phyloP scores from a whole-genome alignment of 805 yeast species.

The Myxozyma neotropica region DNA sequence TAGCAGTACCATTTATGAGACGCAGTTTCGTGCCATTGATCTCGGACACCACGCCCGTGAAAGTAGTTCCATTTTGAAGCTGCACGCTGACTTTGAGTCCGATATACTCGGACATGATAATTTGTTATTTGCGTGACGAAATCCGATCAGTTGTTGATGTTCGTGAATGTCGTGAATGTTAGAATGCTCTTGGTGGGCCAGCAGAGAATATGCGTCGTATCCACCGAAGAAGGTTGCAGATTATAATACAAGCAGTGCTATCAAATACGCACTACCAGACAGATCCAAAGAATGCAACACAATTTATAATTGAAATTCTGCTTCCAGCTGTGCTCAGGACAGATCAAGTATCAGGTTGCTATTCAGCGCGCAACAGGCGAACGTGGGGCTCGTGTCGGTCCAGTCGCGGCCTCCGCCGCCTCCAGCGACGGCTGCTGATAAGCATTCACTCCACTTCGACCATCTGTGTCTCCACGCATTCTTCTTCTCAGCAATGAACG shows the following conservation, averaged over 20 bases:
- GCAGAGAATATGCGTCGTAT: too few relatives aligned
- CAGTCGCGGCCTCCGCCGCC: conserved; percentile 7
- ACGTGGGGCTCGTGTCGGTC: conserved; percentile 8
- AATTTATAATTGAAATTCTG: too few relatives aligned
- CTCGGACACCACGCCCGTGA: conserved; percentile 49
- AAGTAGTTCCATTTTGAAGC: conserved; percentile 26
- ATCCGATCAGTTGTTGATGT: too few relatives aligned
- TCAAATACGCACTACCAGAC: too few relatives aligned
- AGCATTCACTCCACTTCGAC: neutral
- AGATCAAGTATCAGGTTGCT: too few relatives aligned
- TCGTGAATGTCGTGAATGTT: too few relatives aligned
- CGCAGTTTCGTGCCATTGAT: conserved; percentile 48
- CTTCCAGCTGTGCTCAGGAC: too few relatives aligned
- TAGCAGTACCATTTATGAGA: conserved; percentile 45
- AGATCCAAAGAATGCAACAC: too few relatives aligned
- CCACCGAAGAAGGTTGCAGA: too few relatives aligned
- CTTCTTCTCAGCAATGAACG: conserved; percentile 48
- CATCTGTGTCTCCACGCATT: neutral
- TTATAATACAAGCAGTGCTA: too few relatives aligned
- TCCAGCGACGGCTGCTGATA: neutral
- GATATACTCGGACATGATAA: conserved; percentile 16
- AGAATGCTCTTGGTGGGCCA: neutral
- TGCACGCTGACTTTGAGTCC: conserved; percentile 27
- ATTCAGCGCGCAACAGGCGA: too few relatives aligned
- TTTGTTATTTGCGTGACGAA: too few relatives aligned